Base-by-base conservation (phyloP, 1,284 basidiomycete species). In the Marasmius tenuissimus region DNA sequence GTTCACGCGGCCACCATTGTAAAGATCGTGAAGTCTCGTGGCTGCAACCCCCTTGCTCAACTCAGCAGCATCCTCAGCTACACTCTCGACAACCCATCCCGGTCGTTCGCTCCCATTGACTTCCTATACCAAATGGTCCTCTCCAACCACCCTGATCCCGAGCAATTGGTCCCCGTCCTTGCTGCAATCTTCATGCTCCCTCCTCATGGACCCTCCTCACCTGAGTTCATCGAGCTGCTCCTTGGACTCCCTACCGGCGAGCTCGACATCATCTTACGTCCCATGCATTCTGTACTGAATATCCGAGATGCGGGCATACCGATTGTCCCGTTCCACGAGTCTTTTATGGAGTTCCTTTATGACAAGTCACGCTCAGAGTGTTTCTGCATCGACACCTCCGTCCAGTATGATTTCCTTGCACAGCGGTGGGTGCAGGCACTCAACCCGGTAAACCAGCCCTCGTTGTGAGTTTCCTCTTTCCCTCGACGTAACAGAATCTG, bases 1-100 rank as follows among this genome's bases (percentile, higher is more conserved):
- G 69, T 72, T 52, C 73, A 71, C 56, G 68, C 69, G 5, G 63
- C 67, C 4, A 70, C 68, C 5, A 65, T 72, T 16, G 52, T 72
- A 2, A 68, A 68, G 47, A 73, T 66, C 55, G 49, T 74, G 33
- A 61, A 7, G 11, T 40, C 53, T 10, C 42, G 49, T 39, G 11
- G 37, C 34, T 11, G 20, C 10, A 27, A 53, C 27, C 63, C 63
- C 4, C 18, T 51, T 10, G 60, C 52, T 37, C 63, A 52, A 33
- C 51, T 64, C 22, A 5, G 40, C 18, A 34, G 50, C 2, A 51
- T 64, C 14, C 51, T 64, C 8, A 34, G 35, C 8, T 27, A 51
- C 22, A 5, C 48, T 8, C 33, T 12, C 3, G 6, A 14, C 11
- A 20, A 48, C 39, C 5, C 47, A 54, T 22, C 20, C 40, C 14